Base-by-base conservation (phyloP, 805 yeast species). In the Wickerhamomyces rabaulensis region DNA sequence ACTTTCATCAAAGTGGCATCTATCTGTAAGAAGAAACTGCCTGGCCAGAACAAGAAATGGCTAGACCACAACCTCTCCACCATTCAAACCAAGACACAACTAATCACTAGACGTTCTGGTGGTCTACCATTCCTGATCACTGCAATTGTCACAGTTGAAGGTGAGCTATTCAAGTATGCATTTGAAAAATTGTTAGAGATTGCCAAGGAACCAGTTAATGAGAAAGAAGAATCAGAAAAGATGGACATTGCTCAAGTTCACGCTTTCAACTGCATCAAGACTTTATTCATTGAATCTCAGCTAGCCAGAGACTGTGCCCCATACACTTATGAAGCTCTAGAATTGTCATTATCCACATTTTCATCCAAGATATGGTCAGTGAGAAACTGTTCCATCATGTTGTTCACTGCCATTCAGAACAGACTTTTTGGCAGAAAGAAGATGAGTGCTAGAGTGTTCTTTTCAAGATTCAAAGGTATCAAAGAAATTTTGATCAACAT, bases 321-420 rank as follows among this genome's bases (percentile, higher is more conserved):
- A 4, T 82, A 70, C 58, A 70, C 83, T 9, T 82, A 82, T 47
- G 64, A 66, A 10, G 84, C 87, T 0, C 66, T 92, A 23, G 71
- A 73, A 22, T 62, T 87, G 19, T 72, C 95, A 0, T 70, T 94
- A 39, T 56, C 66, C 2, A 74, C 81, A 31, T 88, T 92, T 64
- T 72, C 78, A 1, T 79, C 87, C 2, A 68, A 74, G 2, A 70
- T 80, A 21, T 92, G 98, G 98, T 81, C 96, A 0, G 75, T 92
- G 23, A 74, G 96, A 59, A 92, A 92, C 61, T 88, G 97, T 63
- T 89, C 96, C 0, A 85, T 91, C 17, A 94, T 92, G 98, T 71
- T 92, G 37, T 92, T 90, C 62, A 83, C 95, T 1, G 82, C 96
- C 0, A 65, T 92, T 38, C 94, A 88, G 57, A 84, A 83, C 49